Conservation (phyloP, 2,329 filamentous ascomycete species). For the Hypoxylon sp. region DNA sequence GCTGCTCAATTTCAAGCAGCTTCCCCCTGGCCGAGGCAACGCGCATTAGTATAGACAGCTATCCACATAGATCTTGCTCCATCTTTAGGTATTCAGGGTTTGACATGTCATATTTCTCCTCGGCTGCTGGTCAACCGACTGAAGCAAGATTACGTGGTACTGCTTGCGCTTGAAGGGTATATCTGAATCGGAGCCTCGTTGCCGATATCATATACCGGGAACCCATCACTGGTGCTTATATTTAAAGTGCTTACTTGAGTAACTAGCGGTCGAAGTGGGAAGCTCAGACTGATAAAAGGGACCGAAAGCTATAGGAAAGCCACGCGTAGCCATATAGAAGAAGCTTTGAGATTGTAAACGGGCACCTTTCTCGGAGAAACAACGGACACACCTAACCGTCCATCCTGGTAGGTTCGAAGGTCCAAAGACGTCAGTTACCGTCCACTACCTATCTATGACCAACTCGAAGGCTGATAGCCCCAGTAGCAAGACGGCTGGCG, state of each 20-base stretch:
- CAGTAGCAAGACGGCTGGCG: slow-evolving; percentile 22
- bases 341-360: too few species aligned
- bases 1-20: slow-evolving; percentile 42
- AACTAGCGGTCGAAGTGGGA: not conserved
- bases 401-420: slow-evolving; percentile 24
- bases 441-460: slow-evolving; percentile 20
- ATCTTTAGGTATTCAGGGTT: slow-evolving; percentile 16
- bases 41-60: slow-evolving; percentile 42
- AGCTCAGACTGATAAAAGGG: slow-evolving; percentile 10
- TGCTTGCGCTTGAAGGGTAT: slow-evolving; percentile 18
- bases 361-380: slow-evolving; percentile 5
- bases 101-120: slow-evolving; percentile 45
- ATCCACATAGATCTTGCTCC: slow-evolving; percentile 38
- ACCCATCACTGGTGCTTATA: not conserved
- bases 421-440: slow-evolving; percentile 23
- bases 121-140: slow-evolving; percentile 15
- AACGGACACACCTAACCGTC: slow-evolving; percentile 16
- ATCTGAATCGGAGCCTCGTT: slow-evolving; percentile 14
- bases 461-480: slow-evolving; percentile 5
- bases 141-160: slow-evolving; percentile 25
- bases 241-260: not conserved
- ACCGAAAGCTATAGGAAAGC: not conserved
- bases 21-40: slow-evolving; percentile 43
- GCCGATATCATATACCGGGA: not conserved
- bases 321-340: too few species aligned